phyloP scores from a whole-genome alignment of 2,329 filamentous ascomycete genomes.

The Cladosporium sp. region DNA sequence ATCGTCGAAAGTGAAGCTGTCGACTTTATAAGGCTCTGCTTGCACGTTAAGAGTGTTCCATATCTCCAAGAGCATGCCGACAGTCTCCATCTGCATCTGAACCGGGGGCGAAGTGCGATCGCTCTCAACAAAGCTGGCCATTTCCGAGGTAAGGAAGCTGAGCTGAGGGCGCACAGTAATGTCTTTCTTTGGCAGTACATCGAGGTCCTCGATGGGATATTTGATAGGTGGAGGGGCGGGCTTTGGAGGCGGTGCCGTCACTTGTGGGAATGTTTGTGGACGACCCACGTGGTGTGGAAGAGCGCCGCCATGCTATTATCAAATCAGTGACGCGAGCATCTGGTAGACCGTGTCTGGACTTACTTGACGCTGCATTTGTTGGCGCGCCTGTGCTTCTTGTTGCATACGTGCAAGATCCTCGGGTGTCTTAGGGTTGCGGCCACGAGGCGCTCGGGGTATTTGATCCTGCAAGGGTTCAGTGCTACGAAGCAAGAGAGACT shows the following conservation, averaged over 20 bases:
- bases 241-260: constrained; percentile 12
- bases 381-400: constrained; percentile 15
- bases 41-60: constrained; percentile 99
- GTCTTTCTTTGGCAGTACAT: constrained; percentile 64
- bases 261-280: neutral
- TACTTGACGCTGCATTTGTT: constrained; percentile 18
- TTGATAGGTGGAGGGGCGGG: constrained; percentile 74
- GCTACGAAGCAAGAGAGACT: neutral
- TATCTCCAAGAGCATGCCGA: constrained; percentile 81
- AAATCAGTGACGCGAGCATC: neutral
- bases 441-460: constrained; percentile 21
- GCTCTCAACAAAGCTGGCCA: constrained; percentile 30
- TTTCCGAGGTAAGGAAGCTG: constrained; percentile 65
- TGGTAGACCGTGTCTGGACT: constrained; percentile 12
- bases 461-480: constrained; percentile 17
- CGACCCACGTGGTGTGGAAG: constrained; percentile 40
- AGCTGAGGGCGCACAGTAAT: constrained; percentile 66
- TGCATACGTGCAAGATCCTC: constrained; percentile 15
- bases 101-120: constrained; percentile 37
- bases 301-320: constrained; percentile 34
- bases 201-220: constrained; percentile 92
- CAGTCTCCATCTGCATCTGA: constrained; percentile 73
- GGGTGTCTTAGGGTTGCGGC: constrained; percentile 20
- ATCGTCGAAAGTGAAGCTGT: constrained; percentile 97
- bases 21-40: constrained; percentile 86